A percentile compares a stretch with the other conserved stretches of the same genome.
Evolutionary conservation across 305 asterid genomes (phyloP).

Genomic region (Striga hermonthica): DNA sequence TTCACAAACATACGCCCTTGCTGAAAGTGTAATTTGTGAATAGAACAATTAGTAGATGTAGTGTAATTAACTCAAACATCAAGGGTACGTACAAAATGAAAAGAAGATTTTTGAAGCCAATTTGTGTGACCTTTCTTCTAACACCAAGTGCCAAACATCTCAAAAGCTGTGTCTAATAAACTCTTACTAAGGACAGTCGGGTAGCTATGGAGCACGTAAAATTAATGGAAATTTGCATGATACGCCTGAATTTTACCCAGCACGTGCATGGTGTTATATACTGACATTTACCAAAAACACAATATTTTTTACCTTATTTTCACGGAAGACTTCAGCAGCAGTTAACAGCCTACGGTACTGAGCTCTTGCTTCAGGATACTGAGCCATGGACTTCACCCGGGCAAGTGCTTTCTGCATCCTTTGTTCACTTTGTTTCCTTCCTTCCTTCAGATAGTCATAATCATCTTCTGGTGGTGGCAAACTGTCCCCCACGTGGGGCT

Average conservation of each 20-base stretch:
- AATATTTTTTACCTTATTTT: conserved; percentile 48
- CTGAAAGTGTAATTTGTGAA: background rate
- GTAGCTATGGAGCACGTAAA: too few relatives aligned
- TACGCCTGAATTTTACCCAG: background rate
- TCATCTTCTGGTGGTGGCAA: conserved; percentile 56
- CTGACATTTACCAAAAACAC: background rate
- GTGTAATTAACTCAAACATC: background rate
- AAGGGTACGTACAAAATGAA: background rate
- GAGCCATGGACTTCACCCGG: conserved; percentile 93
- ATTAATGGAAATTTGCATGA: background rate
- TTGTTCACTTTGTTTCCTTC: conserved; percentile 84
- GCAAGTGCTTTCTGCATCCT: conserved; percentile 84
- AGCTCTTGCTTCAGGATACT: conserved; percentile 86
- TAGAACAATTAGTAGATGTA: too few relatives aligned
- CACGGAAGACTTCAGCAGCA: conserved; percentile 78
- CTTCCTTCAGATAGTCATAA: conserved; percentile 76
- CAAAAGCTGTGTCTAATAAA: background rate
- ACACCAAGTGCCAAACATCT: background rate
- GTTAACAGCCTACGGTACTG: conserved; percentile 88
- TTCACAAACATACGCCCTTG: background rate
- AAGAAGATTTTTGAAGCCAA: background rate
- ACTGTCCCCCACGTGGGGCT: conserved; percentile 30
- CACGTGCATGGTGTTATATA: background rate
- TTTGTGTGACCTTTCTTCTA: background rate
- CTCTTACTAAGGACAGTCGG: too few relatives aligned